Percentiles rank a stretch among this genome's conserved stretches.
phyloP scores from a whole-genome alignment of 2,329 filamentous ascomycete species.

The Lomentospora prolificans region DNA sequence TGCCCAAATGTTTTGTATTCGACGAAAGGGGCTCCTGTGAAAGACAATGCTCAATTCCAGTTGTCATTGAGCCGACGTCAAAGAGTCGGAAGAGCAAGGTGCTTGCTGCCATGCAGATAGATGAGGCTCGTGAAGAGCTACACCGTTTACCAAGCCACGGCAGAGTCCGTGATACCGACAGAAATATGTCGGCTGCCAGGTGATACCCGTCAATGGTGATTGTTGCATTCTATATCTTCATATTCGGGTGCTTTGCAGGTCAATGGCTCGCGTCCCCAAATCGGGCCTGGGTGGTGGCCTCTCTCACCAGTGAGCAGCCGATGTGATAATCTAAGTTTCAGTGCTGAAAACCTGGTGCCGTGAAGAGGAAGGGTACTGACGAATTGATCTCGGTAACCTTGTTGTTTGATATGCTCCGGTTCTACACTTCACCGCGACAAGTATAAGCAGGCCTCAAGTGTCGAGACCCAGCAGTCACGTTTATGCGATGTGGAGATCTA shows the following conservation, averaged over 20 bases:
- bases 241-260: background rate
- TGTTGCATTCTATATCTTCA: background rate
- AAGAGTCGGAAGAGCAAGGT: background rate
- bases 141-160: background rate
- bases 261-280: background rate
- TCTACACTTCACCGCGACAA: background rate
- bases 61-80: background rate
- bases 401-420: constrained; percentile 1
- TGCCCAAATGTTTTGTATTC: too few species aligned
- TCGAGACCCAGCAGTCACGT: background rate
- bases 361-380: background rate
- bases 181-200: constrained; percentile 1
- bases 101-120: too few species aligned
- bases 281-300: too few species aligned
- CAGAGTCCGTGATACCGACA: background rate
- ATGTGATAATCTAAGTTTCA: background rate
- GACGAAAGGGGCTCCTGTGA: too few species aligned
- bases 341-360: background rate
- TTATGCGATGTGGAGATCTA: constrained; percentile 1
- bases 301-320: background rate
- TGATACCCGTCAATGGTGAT: background rate
- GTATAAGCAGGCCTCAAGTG: background rate
- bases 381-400: background rate
- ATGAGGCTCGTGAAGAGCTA: background rate
- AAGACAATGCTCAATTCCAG: too few species aligned